phyloP scores from a whole-genome alignment of 192 early-diverging fungal genomes.

The Mortierella alpina region DNA sequence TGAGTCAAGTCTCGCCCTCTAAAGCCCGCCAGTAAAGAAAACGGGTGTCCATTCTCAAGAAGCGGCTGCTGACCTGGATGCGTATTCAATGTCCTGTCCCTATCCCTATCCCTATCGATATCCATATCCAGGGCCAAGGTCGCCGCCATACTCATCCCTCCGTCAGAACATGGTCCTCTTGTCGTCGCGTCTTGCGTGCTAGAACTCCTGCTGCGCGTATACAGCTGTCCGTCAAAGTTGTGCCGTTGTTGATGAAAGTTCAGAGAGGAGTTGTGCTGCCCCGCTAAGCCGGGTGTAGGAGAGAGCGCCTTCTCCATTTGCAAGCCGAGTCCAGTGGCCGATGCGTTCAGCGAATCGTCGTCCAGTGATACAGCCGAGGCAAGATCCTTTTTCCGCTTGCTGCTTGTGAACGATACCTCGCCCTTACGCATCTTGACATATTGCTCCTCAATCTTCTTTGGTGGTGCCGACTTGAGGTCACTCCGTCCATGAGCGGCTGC shows the following conservation, averaged over 20 bases:
- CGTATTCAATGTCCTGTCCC: neutral
- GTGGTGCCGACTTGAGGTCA: neutral
- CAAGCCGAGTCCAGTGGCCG: slow-evolving; percentile 2
- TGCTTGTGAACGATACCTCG: slow-evolving; percentile 30
- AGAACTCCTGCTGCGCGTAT: neutral
- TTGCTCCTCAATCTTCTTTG: slow-evolving; percentile 25
- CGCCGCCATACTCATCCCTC: neutral
- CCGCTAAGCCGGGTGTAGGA: neutral
- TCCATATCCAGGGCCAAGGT: neutral
- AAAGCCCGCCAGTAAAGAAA: too few species aligned
- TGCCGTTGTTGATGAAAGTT: neutral
- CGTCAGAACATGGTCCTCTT: neutral
- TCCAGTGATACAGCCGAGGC: slow-evolving; percentile 4
- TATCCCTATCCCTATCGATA: too few species aligned
- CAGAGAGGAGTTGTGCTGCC: neutral
- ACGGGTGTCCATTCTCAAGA: too few species aligned
- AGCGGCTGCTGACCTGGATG: too few species aligned
- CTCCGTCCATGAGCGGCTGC: neutral
- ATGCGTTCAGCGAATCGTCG: neutral
- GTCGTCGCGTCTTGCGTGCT: too few species aligned
- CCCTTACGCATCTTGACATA: slow-evolving; percentile 51
- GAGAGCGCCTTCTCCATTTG: neutral
- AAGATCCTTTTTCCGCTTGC: slow-evolving; percentile 25
- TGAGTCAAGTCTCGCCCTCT: too few species aligned
- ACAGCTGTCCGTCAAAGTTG: slow-evolving; percentile 22